These are phyloP conservation scores for Cyclanthera cordifolia DNA, from an alignment of 306 rosid genomes.

Conservation along the genomic window DNA sequence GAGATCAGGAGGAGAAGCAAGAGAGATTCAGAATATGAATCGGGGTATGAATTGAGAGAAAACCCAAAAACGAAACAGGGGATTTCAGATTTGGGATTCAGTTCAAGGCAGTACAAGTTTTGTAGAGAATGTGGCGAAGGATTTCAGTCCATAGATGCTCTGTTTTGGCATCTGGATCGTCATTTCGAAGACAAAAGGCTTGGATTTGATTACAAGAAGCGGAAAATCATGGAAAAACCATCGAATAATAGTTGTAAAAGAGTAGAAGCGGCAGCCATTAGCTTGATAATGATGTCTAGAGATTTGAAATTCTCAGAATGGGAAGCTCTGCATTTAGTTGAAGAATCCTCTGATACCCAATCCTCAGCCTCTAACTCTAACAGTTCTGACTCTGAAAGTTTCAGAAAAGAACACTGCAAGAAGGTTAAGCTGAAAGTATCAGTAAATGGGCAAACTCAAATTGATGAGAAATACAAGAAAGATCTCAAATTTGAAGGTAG, in stretches of 20 bases:
- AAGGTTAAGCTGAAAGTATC: constrained; percentile 40
- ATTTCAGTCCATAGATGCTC: constrained; percentile 64
- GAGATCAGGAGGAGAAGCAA: constrained; percentile 30
- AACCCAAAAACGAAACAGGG: constrained; percentile 67
- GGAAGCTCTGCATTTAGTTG: constrained; percentile 29
- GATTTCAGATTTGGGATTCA: constrained; percentile 36
- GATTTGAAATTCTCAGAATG: constrained; percentile 29
- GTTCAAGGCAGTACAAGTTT: constrained; percentile 23
- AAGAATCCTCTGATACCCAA: constrained; percentile 61
- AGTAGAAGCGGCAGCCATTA: constrained; percentile 54
- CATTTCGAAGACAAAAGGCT: constrained; percentile 34
- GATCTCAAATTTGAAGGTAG: constrained; percentile 29
- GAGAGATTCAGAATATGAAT: constrained; percentile 42
- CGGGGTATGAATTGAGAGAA: constrained; percentile 55
- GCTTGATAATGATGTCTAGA: constrained; percentile 66
- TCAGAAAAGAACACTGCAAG: constrained; percentile 35
- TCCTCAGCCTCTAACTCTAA: constrained; percentile 21
- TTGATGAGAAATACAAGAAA: constrained; percentile 27
- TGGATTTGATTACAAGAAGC: background rate
- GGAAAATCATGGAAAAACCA: background rate
- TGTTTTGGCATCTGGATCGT: constrained; percentile 83
- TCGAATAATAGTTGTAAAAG: constrained; percentile 6
- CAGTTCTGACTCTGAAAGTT: constrained; percentile 24
- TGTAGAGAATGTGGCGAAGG: constrained; percentile 84
- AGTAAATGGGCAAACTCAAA: constrained; percentile 25